Percentiles rank a stretch among this genome's conserved stretches.
These are phyloP conservation scores for Arabidopsis suecica DNA, from an alignment of 345 rosid genomes.

Conservation along the genomic window DNA sequence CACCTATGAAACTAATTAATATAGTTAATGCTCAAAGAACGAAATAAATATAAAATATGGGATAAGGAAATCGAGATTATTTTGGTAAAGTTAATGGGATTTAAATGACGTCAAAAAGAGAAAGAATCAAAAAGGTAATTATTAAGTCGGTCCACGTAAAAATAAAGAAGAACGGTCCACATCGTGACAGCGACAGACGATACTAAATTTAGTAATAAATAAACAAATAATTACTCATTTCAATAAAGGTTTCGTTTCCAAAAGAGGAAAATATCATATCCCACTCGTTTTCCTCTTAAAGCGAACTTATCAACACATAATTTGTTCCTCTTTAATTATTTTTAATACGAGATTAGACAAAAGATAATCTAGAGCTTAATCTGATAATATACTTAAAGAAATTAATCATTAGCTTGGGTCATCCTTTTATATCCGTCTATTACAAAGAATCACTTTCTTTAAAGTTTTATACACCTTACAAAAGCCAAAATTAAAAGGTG, in stretches of 20 bases:
- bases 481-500: background rate
- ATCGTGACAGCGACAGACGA: slow-evolving; percentile 41
- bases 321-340: background rate
- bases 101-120: background rate
- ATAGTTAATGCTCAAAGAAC: background rate
- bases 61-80: background rate
- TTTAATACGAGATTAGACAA: background rate
- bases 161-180: slow-evolving; percentile 39
- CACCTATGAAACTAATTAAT: background rate
- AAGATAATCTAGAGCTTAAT: background rate
- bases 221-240: slow-evolving; percentile 36
- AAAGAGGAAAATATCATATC: slow-evolving; percentile 37
- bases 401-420: background rate
- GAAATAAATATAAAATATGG: background rate
- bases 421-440: background rate
- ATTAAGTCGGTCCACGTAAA: slow-evolving; percentile 42
- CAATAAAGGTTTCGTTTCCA: slow-evolving; percentile 37
- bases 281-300: slow-evolving; percentile 6
- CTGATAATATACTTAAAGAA: background rate
- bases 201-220: slow-evolving; percentile 31
- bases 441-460: slow-evolving; percentile 1
- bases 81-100: background rate
- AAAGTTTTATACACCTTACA: background rate
- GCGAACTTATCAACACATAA: slow-evolving; percentile 12
- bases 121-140: background rate